Evolutionary conservation across 2,329 filamentous ascomycete genomes (phyloP), one percentile per base, ranked within the genome.

Genomic region (Fusarium begoniae): DNA sequence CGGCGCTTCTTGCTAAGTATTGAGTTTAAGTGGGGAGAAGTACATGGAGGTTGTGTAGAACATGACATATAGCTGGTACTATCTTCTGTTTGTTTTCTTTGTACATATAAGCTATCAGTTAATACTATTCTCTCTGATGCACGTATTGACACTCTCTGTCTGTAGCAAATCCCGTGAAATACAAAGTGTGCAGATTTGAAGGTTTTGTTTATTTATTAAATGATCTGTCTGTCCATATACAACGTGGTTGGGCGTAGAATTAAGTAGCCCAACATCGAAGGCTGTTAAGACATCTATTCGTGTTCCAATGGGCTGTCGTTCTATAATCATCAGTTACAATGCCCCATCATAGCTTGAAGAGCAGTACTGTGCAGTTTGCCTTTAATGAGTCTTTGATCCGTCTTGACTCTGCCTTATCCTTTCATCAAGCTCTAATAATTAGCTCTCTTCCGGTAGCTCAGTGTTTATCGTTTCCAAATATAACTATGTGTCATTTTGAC

Each of bases 1-100:
- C 11, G 77, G 75, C 8, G 76, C 76, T 12, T 75, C 76, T 66
- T 78, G 76, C 47, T 78, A 71, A 68, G 22, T 6, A 13, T 12
- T 12, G 37, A n/a, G 12, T 5, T 5, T 6, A 1, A 8, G n/a
- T 13, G 12, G 3, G 15, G 20, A 14, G n/a, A 57, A 17, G n/a
- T 35, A 24, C 18, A 48, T 18, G 11, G 6, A 17, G 5, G 30
- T 37, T 28, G 30, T 58, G 41, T 35, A 58, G 14, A 35, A 37
- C 30, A 48, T 18, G 41, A 20, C 22, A 56, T 58, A 28, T 48
- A 58, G 55, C 41, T n/a, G 55, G 41, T 37, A 58, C 55, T n/a
- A n/a, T 50, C 41, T 58, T 28, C 26, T n/a, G 13, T 50, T 28
- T 44, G 13, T 55, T 22, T 32, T 28, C 15, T 44, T 12, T n/a